Base-by-base conservation (phyloP, 495 filamentous ascomycete species). In the Penicillium angulare region DNA sequence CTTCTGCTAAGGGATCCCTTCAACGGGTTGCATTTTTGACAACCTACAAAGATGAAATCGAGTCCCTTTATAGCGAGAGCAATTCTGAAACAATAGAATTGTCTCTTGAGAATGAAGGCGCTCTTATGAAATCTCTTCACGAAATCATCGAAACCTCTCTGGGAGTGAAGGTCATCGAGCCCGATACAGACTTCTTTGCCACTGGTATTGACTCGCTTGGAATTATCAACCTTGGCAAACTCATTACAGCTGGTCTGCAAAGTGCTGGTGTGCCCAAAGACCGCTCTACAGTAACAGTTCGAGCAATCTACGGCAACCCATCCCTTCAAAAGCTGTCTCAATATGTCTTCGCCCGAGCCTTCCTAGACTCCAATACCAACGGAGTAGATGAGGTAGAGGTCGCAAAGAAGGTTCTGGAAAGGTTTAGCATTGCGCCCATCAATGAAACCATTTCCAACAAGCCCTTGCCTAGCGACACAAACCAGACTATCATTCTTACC, bases 1-100 rank as follows among this genome's bases (percentile, higher is more conserved):
- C 42, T 5, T 75, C 82, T 3, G 71, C 69, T 0, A 86, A 87
- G 63, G 83, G 82, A 0, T 81, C 77, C 1, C 63, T 83, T 2
- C 72, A 79, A 57, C 69, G 81, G 6, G 64, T 66, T 7, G 49
- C 55, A 9, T 78, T 77, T 0, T 33, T 77, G 1, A 68, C 71
- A 34, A 52, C 78, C 41, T 87, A 85, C 54, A 55, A 67, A 32
- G 60, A 72, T 4, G 79, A 83, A n/a, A n/a, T n/a, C n/a, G n/a
- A n/a, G n/a, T n/a, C n/a, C n/a, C n/a, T n/a, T n/a, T n/a, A n/a
- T n/a, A n/a, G n/a, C n/a, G n/a, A n/a, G n/a, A n/a, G n/a, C n/a
- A n/a, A n/a, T n/a, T n/a, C n/a, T n/a, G n/a, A n/a, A n/a, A n/a
- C n/a, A n/a, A n/a, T n/a, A n/a, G n/a, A n/a, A n/a, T n/a, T n/a